Conservation (phyloP, 1,139 yeast genomes). For the Tardiomyces blankii region DNA sequence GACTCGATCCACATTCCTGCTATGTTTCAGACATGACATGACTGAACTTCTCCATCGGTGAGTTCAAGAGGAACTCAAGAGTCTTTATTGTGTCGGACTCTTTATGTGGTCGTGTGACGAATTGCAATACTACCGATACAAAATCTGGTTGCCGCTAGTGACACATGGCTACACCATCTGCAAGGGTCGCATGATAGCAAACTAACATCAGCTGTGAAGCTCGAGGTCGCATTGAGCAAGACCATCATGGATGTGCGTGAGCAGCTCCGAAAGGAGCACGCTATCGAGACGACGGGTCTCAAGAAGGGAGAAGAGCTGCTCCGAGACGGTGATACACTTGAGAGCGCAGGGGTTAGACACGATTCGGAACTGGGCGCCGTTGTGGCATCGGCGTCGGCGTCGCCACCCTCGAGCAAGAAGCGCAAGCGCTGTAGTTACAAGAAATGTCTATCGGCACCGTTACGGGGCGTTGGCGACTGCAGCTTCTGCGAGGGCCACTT, state of each 20-base stretch:
- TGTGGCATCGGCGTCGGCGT: constrained; percentile 44
- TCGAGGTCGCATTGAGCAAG: neutral
- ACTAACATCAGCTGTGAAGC: neutral
- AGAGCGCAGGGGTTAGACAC: constrained; percentile 72
- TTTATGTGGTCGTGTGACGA: too few species aligned
- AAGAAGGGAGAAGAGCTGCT: constrained; percentile 34
- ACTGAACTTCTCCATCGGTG: too few species aligned
- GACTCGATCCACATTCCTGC: too few species aligned
- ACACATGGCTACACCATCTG: too few species aligned
- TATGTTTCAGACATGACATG: too few species aligned
- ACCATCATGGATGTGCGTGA: neutral
- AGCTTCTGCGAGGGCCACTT: constrained; percentile 76
- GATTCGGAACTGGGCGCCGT: constrained; percentile 63
- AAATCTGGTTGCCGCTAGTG: too few species aligned
- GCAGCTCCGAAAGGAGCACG: neutral
- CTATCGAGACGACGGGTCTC: neutral
- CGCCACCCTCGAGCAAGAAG: constrained; percentile 43
- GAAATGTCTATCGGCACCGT: constrained; percentile 53
- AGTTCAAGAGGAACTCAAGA: too few species aligned
- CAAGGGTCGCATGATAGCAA: too few species aligned
- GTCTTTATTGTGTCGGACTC: too few species aligned
- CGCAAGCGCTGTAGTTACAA: constrained; percentile 55
- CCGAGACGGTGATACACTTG: constrained; percentile 69
- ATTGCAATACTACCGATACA: too few species aligned
- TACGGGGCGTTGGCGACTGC: constrained; percentile 84